These are phyloP conservation scores for Leccinum aurantiacum DNA, from an alignment of 768 basidiomycete genomes.

Conservation along the genomic window DNA sequence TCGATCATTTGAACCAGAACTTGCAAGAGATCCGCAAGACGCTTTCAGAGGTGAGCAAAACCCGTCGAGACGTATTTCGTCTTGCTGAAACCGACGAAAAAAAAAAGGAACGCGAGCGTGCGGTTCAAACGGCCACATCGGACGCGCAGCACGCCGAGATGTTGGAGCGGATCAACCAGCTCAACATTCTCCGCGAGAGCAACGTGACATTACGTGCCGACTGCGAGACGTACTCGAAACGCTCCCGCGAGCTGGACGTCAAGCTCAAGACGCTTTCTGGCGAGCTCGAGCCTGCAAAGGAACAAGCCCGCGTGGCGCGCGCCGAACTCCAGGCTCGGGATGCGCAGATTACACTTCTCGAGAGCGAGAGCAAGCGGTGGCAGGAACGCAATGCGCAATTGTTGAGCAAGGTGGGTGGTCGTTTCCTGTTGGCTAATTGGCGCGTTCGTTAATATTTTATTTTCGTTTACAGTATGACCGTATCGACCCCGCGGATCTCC, in stretches of 20 bases:
- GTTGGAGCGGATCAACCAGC: conserved; percentile 81
- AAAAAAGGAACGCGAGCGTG: conserved; percentile 70
- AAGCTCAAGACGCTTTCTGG: conserved; percentile 56
- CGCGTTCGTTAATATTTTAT: conserved; percentile 1
- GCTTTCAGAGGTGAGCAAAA: conserved; percentile 60
- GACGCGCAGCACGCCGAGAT: conserved; percentile 82
- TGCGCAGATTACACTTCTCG: conserved; percentile 64
- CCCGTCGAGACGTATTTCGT: background rate
- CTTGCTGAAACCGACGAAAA: background rate
- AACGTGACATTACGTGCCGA: conserved; percentile 83
- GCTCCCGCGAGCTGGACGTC: conserved; percentile 62
- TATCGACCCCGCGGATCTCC: conserved; percentile 83
- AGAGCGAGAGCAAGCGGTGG: conserved; percentile 79
- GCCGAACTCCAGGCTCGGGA: conserved; percentile 77
- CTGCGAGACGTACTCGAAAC: conserved; percentile 67
- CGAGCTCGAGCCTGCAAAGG: conserved; percentile 75
- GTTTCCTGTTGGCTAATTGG: background rate
- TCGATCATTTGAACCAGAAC: conserved; percentile 68
- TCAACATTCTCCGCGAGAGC: conserved; percentile 84
- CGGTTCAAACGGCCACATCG: conserved; percentile 66
- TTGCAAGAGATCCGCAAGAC: conserved; percentile 69
- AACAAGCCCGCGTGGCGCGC: conserved; percentile 60
- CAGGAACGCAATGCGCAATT: conserved; percentile 81
- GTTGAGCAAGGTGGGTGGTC: conserved; percentile 67
- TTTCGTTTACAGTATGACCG: conserved; percentile 66